phyloP scores from a whole-genome alignment of 2,329 filamentous ascomycete species.

The Alternaria angustiovoidea region DNA sequence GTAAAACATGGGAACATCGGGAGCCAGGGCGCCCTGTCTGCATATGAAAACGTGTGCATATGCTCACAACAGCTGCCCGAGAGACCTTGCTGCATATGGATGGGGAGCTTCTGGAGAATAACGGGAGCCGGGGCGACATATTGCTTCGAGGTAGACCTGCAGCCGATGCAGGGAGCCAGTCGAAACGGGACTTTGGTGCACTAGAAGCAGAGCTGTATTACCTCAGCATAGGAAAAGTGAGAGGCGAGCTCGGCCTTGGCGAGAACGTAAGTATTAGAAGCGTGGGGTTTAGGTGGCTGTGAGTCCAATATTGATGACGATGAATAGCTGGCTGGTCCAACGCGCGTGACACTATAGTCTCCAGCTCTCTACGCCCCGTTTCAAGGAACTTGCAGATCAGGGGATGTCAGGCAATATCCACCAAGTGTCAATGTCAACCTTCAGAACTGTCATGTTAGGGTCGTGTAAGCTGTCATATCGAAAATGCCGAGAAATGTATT shows the following conservation, averaged over 20 bases:
- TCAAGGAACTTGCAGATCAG: neutral
- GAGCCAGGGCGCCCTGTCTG: conserved; percentile 15
- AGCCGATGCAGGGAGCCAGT: conserved; percentile 8
- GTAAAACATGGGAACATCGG: conserved; percentile 10
- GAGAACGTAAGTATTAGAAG: conserved; percentile 8
- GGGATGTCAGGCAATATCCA: neutral
- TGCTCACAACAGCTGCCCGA: conserved; percentile 1
- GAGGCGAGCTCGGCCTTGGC: conserved; percentile 11
- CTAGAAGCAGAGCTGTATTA: conserved; percentile 1
- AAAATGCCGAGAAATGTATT: neutral
- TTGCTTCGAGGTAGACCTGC: neutral
- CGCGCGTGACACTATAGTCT: neutral
- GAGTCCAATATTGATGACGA: conserved; percentile 1
- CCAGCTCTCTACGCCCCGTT: neutral
- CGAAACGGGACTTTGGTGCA: neutral
- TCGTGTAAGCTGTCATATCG: neutral
- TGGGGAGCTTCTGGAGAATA: conserved; percentile 5
- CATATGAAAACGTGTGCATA: conserved; percentile 3
- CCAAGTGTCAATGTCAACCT: neutral
- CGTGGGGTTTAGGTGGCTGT: conserved; percentile 1
- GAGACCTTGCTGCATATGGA: neutral
- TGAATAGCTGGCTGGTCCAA: neutral
- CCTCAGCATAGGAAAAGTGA: neutral
- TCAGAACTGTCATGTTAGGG: neutral
- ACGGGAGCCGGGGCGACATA: conserved; percentile 15